phyloP scores from a whole-genome alignment of 305 asterid genomes.

The Nicotiana rustica region DNA sequence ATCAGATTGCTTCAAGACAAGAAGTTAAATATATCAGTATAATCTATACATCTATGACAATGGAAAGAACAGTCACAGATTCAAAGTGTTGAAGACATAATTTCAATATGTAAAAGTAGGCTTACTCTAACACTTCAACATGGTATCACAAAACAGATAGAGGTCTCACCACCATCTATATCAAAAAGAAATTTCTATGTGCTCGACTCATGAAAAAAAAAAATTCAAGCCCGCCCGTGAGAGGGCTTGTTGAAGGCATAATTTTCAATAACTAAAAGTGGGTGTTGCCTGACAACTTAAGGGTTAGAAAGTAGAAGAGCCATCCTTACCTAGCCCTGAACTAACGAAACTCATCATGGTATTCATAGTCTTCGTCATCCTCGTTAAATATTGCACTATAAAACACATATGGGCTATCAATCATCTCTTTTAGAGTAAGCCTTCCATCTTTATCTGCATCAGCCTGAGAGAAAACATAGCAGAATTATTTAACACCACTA shows the following conservation, averaged over 20 bases:
- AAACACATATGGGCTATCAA: conserved; percentile 90
- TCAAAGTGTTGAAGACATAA: conserved; percentile 7
- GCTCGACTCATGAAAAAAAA: not conserved
- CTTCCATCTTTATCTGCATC: conserved; percentile 89
- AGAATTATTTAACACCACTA: conserved; percentile 19
- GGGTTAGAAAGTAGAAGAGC: not conserved
- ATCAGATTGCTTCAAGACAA: not conserved
- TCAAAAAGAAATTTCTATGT: not conserved
- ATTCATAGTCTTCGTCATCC: conserved; percentile 72
- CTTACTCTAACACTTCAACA: not conserved
- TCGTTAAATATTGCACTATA: conserved; percentile 87
- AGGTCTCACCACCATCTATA: not conserved
- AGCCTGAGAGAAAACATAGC: conserved; percentile 60
- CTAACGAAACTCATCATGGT: conserved; percentile 90
- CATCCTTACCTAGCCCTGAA: conserved; percentile 31
- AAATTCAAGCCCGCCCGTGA: not conserved
- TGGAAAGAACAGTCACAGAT: not conserved
- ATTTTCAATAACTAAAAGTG: not conserved
- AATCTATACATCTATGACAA: too few species aligned
- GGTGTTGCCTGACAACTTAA: not conserved
- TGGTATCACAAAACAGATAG: not conserved
- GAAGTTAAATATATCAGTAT: too few species aligned
- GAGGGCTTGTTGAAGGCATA: not conserved
- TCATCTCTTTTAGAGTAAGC: conserved; percentile 83
- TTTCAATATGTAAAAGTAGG: not conserved